Base-by-base conservation (phyloP, 441 rosid species). In the Aquilaria agallochum region DNA sequence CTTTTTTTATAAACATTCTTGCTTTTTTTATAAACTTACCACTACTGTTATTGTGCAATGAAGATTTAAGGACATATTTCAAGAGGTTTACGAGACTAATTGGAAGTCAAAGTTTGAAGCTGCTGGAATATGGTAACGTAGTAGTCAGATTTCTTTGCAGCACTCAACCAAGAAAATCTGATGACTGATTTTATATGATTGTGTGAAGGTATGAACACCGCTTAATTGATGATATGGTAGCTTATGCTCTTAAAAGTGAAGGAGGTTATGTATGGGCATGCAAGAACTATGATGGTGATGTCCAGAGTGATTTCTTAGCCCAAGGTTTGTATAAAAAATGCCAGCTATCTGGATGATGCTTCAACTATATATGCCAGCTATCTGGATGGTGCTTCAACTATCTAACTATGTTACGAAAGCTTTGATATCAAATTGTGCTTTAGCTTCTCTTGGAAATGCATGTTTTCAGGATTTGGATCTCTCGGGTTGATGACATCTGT, bases 251-350 rank as follows among this genome's bases (percentile, higher is more conserved):
- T 15, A 94, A 94, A 78, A 94, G 99, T 40, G 99, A 91, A 50
- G 97, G 99, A 64, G 96, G 90, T 67, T 94, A 94, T 62, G 97
- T 94, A 20, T 94, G 97, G 97, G 97, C 99, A 2, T 94, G 99
- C 83, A 94, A 94, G 72, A 94, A 94, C 74, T 94, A 94, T 73
- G 99, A 94, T 77, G 99, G 99, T 62, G 99, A 94, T 80, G 98
- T 94, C 54, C 97, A 94, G 70, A 94, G 98, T 72, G 98, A 94
- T 81, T 90, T 91, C 80, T 64, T 94, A 55, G 97, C 99, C 65
- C 99, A 95, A 95, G 99, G 99, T 94, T 55, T 36, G 89, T 71
- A n/a, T n/a, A 47, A 55, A 45, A 66, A 40, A 33, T 36, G 31
- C 9, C 32, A 36, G 14, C 12, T 34, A 52, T 11, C 44, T 15